A percentile compares a stretch with the other conserved stretches of the same genome.
Conservation (phyloP, 495 filamentous ascomycete genomes). For the Xylaria intraflava region DNA sequence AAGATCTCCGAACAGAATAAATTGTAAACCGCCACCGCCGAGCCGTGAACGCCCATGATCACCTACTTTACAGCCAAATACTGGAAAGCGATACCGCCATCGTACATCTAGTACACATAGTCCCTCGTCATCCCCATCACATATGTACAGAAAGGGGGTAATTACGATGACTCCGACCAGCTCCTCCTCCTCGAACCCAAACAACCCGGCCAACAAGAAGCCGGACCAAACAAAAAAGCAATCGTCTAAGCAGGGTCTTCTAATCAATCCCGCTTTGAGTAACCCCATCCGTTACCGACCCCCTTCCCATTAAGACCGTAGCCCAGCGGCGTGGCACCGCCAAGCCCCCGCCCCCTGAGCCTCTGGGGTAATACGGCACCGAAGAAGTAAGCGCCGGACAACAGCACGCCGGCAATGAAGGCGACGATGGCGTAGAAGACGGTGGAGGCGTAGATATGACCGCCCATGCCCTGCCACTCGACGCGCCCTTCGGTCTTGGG, state of each 20-base stretch:
- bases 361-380: constrained; percentile 54
- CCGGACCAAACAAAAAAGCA: background rate
- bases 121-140: constrained; percentile 3
- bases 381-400: constrained; percentile 55
- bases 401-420: constrained; percentile 48
- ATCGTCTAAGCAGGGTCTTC: background rate
- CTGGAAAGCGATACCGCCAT: background rate
- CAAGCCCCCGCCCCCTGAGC: constrained; percentile 42
- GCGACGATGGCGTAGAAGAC: constrained; percentile 57
- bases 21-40: too few species aligned
- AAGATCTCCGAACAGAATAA: too few species aligned
- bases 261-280: constrained; percentile 41
- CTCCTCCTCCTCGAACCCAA: too few species aligned
- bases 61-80: too few species aligned
- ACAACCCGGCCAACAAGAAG: too few species aligned
- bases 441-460: constrained; percentile 60
- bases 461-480: constrained; percentile 57
- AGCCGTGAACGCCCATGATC: background rate
- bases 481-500: constrained; percentile 49
- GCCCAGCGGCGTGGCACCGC: constrained; percentile 48
- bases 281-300: constrained; percentile 51
- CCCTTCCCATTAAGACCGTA: constrained; percentile 38
- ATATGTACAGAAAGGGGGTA: background rate
- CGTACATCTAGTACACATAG: background rate
- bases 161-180: too few species aligned